A percentile compares a stretch with the other conserved stretches of the same genome.
These are phyloP conservation scores for Psilocybe azurescens DNA, from an alignment of 768 basidiomycete genomes.

Conservation along the genomic window DNA sequence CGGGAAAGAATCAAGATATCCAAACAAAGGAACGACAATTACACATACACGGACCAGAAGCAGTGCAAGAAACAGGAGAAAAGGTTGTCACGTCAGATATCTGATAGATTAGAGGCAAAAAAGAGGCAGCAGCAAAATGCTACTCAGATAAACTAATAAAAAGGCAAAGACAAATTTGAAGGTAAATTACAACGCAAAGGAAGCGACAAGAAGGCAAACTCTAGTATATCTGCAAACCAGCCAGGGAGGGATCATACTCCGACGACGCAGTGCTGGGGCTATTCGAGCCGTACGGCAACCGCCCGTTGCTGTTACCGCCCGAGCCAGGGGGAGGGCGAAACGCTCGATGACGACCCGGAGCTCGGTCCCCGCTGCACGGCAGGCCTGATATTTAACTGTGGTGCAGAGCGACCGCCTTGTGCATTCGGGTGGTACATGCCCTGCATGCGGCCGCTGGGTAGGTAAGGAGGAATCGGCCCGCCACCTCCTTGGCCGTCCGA, in stretches of 20 bases:
- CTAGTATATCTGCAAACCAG: slow-evolving; percentile 25
- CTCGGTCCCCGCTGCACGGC: slow-evolving; percentile 18
- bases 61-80: too few species aligned
- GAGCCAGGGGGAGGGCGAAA: slow-evolving; percentile 22
- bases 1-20: too few species aligned
- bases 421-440: slow-evolving; percentile 21
- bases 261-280: slow-evolving; percentile 22
- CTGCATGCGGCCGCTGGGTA: slow-evolving; percentile 32
- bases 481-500: slow-evolving; percentile 21
- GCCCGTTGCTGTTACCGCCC: slow-evolving; percentile 8
- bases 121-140: too few species aligned
- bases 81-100: too few species aligned
- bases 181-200: too few species aligned
- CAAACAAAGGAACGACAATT: too few species aligned
- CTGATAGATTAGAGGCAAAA: too few species aligned
- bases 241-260: slow-evolving; percentile 22
- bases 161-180: too few species aligned
- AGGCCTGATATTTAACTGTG: slow-evolving; percentile 24
- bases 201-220: too few species aligned
- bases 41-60: too few species aligned
- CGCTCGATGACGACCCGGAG: slow-evolving; percentile 20
- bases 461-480: slow-evolving; percentile 22
- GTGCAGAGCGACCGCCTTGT: slow-evolving; percentile 16
- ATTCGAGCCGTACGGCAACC: slow-evolving; percentile 23
- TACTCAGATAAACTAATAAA: too few species aligned